A percentile compares a stretch with the other conserved stretches of the same genome.
Evolutionary conservation across 148 eudicot species (phyloP).

Genomic region (Cornus controversa): DNA sequence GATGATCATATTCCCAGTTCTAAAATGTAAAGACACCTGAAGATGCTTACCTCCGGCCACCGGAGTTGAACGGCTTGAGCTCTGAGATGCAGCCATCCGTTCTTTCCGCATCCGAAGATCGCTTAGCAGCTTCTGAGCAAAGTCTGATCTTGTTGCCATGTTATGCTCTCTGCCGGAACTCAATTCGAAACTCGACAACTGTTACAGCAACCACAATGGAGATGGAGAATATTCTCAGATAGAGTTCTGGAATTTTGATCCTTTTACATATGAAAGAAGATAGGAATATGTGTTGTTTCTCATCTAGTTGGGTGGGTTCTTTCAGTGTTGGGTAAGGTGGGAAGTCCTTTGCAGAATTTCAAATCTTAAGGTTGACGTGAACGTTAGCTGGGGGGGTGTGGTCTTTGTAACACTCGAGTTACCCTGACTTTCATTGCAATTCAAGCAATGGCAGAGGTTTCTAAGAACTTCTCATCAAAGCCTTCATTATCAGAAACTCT

Average conservation of each 20-base stretch:
- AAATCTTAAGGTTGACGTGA: slow-evolving; percentile 36
- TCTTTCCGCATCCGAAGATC: slow-evolving; percentile 76
- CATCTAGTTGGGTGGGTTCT: slow-evolving; percentile 55
- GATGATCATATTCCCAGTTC: neutral
- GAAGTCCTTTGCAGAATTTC: slow-evolving; percentile 22
- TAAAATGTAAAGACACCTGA: neutral
- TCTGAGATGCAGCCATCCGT: slow-evolving; percentile 58
- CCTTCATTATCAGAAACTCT: neutral
- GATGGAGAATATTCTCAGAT: neutral
- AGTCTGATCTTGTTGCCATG: slow-evolving; percentile 73
- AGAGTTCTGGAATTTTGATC: neutral
- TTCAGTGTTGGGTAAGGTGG: slow-evolving; percentile 72
- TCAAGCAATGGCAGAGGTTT: slow-evolving; percentile 48
- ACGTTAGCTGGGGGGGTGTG: slow-evolving; percentile 20
- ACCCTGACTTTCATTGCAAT: slow-evolving; percentile 53
- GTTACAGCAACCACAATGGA: slow-evolving; percentile 3
- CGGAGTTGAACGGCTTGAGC: slow-evolving; percentile 35
- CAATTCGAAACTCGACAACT: neutral
- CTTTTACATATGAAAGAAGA: neutral
- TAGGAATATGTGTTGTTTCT: slow-evolving; percentile 8
- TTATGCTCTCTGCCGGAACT: neutral
- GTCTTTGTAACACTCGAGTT: slow-evolving; percentile 20
- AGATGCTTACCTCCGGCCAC: slow-evolving; percentile 42
- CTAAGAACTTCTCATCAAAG: slow-evolving; percentile 21
- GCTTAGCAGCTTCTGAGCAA: slow-evolving; percentile 80